Evolutionary conservation across 257 asterid genomes (phyloP).

Genomic region (Solanum neorickii): DNA sequence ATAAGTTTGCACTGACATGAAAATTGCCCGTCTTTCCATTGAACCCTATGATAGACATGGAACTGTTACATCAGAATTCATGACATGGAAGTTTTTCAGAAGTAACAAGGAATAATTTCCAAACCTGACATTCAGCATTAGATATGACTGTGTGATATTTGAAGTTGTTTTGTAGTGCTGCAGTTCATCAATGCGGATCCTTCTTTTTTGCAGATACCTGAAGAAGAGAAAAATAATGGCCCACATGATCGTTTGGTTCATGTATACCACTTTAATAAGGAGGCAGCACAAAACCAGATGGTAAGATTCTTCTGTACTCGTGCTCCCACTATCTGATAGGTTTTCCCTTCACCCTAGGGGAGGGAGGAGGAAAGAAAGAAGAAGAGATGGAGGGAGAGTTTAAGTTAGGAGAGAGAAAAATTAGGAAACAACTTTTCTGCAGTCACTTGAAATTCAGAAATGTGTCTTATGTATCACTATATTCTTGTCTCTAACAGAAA

Average conservation of each 20-base stretch:
- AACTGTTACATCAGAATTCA: neutral
- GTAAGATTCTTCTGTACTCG: constrained; percentile 10
- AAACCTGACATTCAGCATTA: neutral
- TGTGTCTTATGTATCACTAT: neutral
- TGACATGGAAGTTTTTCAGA: neutral
- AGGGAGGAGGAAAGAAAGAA: neutral
- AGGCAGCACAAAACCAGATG: constrained; percentile 40
- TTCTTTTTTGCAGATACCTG: constrained; percentile 24
- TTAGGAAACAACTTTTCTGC: neutral
- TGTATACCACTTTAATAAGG: constrained; percentile 43
- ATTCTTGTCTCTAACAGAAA: constrained; percentile 13
- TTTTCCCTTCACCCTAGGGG: neutral
- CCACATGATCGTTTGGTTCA: constrained; percentile 38
- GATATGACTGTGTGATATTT: neutral
- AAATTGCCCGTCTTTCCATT: neutral
- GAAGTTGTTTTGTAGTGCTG: neutral
- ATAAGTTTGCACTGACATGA: neutral
- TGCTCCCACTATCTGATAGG: neutral
- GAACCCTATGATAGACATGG: neutral
- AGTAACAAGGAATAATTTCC: neutral
- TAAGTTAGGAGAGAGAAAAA: neutral
- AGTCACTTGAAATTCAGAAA: neutral
- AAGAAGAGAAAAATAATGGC: constrained; percentile 34
- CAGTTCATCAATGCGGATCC: neutral
- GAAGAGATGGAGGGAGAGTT: neutral